Evolutionary conservation across 352 stramenopile genomes (phyloP).

Genomic region (Pythium dissimile): DNA sequence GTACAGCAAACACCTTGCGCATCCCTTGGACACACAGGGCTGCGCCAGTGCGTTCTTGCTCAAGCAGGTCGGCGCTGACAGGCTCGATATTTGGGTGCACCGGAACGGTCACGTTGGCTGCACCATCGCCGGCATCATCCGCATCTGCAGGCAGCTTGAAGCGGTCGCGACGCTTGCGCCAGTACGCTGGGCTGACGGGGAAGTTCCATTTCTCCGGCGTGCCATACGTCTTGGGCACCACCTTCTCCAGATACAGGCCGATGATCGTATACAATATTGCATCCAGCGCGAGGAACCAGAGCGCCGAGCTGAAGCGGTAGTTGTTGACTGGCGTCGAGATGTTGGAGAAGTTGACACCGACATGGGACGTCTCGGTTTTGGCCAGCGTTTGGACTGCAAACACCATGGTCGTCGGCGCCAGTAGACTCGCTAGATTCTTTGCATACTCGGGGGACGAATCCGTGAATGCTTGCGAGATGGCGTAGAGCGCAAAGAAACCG

Average conservation of each 20-base stretch:
- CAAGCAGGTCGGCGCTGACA: constrained; percentile 15
- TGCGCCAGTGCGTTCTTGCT: constrained; percentile 21
- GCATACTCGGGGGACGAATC: constrained; percentile 16
- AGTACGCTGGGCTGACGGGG: constrained; percentile 67
- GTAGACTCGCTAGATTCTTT: constrained; percentile 35
- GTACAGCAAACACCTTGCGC: constrained; percentile 48
- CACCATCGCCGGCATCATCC: neutral
- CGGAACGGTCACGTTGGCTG: neutral
- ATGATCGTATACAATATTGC: constrained; percentile 87
- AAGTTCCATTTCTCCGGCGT: constrained; percentile 92
- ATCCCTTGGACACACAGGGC: constrained; percentile 32
- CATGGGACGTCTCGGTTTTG: constrained; percentile 27
- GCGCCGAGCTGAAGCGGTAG: constrained; percentile 45
- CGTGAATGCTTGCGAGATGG: constrained; percentile 25
- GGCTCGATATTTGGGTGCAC: constrained; percentile 24
- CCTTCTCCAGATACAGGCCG: constrained; percentile 87
- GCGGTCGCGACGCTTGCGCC: constrained; percentile 25
- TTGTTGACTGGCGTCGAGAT: constrained; percentile 32
- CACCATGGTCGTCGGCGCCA: constrained; percentile 37
- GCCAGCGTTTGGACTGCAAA: constrained; percentile 46
- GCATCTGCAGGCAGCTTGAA: neutral
- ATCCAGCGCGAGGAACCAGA: constrained; percentile 85
- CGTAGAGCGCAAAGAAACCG: constrained; percentile 24
- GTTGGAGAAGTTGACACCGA: constrained; percentile 53
- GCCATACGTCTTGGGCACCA: constrained; percentile 89